phyloP scores from a whole-genome alignment of 495 filamentous ascomycete genomes.

The Paragyromitra xinjiangensis region DNA sequence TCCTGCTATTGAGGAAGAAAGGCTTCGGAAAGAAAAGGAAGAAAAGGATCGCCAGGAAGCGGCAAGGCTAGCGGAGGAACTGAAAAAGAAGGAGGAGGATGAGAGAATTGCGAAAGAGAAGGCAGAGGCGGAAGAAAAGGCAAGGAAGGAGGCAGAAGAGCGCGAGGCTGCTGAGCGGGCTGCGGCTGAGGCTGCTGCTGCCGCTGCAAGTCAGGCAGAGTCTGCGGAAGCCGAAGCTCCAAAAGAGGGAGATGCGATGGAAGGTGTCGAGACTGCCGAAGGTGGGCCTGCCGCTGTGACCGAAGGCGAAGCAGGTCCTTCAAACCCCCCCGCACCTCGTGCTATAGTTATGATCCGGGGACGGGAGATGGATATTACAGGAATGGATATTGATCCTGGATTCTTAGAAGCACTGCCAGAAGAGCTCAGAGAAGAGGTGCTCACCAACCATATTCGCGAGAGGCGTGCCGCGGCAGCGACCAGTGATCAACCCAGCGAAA shows the following conservation, averaged over 20 bases:
- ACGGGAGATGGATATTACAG: conserved; percentile 87
- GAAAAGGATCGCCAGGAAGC: conserved; percentile 62
- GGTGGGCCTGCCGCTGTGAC: conserved; percentile 53
- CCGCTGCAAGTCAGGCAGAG: conserved; percentile 62
- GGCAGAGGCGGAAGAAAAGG: conserved; percentile 70
- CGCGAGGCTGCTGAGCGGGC: conserved; percentile 64
- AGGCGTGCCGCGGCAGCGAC: conserved; percentile 75
- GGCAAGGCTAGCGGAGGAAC: conserved; percentile 63
- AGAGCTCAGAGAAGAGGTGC: conserved; percentile 92
- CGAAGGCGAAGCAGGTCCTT: conserved; percentile 61
- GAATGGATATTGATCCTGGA: conserved; percentile 89
- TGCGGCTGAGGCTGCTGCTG: conserved; percentile 57
- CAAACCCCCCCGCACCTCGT: conserved; percentile 66
- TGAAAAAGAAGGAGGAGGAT: conserved; percentile 73
- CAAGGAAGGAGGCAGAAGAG: conserved; percentile 68
- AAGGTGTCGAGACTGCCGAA: conserved; percentile 77
- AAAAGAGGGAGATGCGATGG: conserved; percentile 74
- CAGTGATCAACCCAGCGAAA: conserved; percentile 84
- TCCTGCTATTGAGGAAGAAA: conserved; percentile 80
- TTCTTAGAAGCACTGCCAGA: conserved; percentile 95
- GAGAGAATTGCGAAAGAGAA: conserved; percentile 66
- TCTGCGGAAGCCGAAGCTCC: conserved; percentile 58
- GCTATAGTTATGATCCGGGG: conserved; percentile 83
- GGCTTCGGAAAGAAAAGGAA: conserved; percentile 69
- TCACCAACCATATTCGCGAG: conserved; percentile 84